Evolutionary conservation across 305 asterid genomes (phyloP).

Genomic region (Petunia hybrid): DNA sequence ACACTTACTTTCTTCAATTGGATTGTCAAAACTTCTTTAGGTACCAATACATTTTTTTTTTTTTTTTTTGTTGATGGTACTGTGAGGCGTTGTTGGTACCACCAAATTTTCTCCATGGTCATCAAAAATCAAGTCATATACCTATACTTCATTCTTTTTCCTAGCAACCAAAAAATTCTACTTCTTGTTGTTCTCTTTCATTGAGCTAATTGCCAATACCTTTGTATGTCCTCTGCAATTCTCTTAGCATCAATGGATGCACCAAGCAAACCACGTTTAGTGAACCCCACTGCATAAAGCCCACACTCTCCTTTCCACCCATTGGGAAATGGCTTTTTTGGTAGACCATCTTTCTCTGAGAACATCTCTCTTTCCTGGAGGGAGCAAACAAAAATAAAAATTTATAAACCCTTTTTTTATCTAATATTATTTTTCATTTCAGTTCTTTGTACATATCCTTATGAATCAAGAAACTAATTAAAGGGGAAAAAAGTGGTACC

Average conservation of each 20-base stretch:
- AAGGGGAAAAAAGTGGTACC: slow-evolving; percentile 47
- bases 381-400: slow-evolving; percentile 28
- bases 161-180: slow-evolving; percentile 40
- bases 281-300: slow-evolving; percentile 93
- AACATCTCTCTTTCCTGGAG: slow-evolving; percentile 81
- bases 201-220: too few relatives aligned
- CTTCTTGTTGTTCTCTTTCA: slow-evolving; percentile 40
- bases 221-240: slow-evolving; percentile 72
- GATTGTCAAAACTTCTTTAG: slow-evolving; percentile 25
- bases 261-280: slow-evolving; percentile 96
- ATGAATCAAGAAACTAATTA: slow-evolving; percentile 27
- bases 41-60: neutral
- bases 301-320: slow-evolving; percentile 97
- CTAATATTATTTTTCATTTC: neutral
- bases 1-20: slow-evolving; percentile 8
- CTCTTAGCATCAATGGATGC: slow-evolving; percentile 93
- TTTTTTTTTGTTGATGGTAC: slow-evolving; percentile 3
- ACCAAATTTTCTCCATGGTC: slow-evolving; percentile 30
- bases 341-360: slow-evolving; percentile 84
- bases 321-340: slow-evolving; percentile 84
- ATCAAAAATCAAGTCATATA: slow-evolving; percentile 15
- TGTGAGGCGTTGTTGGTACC: neutral
- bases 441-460: slow-evolving; percentile 15
- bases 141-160: slow-evolving; percentile 8
- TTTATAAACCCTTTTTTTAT: neutral